Evolutionary conservation across 2,329 filamentous ascomycete genomes (phyloP).

Genomic region (Passalora sequoiae): DNA sequence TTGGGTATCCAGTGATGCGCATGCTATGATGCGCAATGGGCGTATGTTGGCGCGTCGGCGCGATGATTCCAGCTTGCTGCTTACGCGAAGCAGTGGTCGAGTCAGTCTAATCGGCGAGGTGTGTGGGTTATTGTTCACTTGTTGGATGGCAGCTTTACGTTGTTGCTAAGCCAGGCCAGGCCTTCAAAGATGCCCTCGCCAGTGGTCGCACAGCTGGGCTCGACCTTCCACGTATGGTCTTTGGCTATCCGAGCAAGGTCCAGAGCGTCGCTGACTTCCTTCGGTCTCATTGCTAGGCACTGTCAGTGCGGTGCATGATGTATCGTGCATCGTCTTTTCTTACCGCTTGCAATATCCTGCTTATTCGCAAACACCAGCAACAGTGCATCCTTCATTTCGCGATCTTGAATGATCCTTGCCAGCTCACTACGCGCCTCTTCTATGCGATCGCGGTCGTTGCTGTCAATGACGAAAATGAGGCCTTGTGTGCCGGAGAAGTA

Average conservation of each 20-base stretch:
- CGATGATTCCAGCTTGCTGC: no score
- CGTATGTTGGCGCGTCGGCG: no score
- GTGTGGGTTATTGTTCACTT: slow-evolving; percentile 15
- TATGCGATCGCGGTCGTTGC: slow-evolving; percentile 96
- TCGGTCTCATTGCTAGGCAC: slow-evolving; percentile 43
- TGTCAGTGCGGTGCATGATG: no score
- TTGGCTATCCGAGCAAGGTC: slow-evolving; percentile 48
- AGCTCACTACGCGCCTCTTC: slow-evolving; percentile 95
- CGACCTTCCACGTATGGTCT: slow-evolving; percentile 51
- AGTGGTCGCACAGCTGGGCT: slow-evolving; percentile 50
- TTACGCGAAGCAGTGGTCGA: background rate
- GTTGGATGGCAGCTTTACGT: slow-evolving; percentile 40
- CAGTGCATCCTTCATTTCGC: slow-evolving; percentile 95
- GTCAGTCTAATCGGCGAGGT: background rate
- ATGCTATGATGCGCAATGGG: no score
- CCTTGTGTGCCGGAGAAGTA: slow-evolving; percentile 98
- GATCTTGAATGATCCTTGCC: slow-evolving; percentile 97
- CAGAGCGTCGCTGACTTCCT: slow-evolving; percentile 47
- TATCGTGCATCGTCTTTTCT: no score
- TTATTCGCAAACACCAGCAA: slow-evolving; percentile 99
- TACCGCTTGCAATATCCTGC: slow-evolving; percentile 87
- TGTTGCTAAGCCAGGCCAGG: slow-evolving; percentile 48
- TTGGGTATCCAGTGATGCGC: slow-evolving; percentile 3
- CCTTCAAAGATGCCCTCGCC: slow-evolving; percentile 52
- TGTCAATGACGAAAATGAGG: slow-evolving; percentile 99